phyloP scores from a whole-genome alignment of 495 filamentous ascomycete genomes.

The Astrocystis sublimbata region DNA sequence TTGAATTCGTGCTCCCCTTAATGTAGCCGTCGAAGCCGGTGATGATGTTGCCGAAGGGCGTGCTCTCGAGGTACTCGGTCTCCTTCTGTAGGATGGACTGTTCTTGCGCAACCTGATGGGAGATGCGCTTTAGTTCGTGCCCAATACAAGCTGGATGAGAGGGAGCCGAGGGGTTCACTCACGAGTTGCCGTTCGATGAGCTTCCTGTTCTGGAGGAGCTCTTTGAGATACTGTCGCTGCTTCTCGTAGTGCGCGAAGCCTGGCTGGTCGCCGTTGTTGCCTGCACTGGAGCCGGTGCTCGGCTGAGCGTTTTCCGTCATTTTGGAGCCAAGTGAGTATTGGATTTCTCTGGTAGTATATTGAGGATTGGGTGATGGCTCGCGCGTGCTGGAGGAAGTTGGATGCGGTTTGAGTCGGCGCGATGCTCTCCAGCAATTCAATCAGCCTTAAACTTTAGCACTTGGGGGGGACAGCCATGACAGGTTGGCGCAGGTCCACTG shows the following conservation, averaged over 20 bases:
- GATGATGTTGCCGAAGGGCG: constrained; percentile 90
- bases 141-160: neutral
- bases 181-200: constrained; percentile 49
- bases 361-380: neutral
- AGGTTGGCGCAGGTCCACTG: too few relatives aligned
- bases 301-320: constrained; percentile 60
- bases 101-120: constrained; percentile 51
- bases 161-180: constrained; percentile 18
- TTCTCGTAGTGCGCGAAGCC: constrained; percentile 54
- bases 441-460: too few relatives aligned
- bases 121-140: neutral
- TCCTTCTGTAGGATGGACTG: constrained; percentile 84
- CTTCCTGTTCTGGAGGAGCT: constrained; percentile 46
- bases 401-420: too few relatives aligned
- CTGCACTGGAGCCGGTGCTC: constrained; percentile 28
- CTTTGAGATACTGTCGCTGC: constrained; percentile 49
- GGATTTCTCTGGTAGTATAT: neutral
- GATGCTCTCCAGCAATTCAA: too few relatives aligned
- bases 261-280: constrained; percentile 37
- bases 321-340: constrained; percentile 1
- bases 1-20: constrained; percentile 64
- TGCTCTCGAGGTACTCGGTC: constrained; percentile 86
- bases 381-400: neutral
- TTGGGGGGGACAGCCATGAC: too few relatives aligned
- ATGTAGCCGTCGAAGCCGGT: constrained; percentile 97